Conservation (phyloP, 2,329 filamentous ascomycete species). For the Tolypocladium ophioglossoides region DNA sequence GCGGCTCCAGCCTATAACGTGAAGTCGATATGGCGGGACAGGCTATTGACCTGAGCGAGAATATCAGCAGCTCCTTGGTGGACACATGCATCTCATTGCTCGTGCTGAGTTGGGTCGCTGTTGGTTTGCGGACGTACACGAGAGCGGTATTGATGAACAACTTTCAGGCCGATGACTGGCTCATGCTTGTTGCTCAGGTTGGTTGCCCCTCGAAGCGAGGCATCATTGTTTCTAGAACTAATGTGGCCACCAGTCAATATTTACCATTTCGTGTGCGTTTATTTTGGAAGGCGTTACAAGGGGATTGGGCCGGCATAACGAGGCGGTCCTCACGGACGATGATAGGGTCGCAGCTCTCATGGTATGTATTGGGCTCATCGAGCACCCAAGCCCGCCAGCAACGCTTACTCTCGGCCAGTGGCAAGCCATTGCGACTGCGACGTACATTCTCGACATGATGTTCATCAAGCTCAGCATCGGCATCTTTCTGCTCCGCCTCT, state of each 20-base stretch:
- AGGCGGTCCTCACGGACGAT: conserved; percentile 26
- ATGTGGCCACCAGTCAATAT: conserved; percentile 25
- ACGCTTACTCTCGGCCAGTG: conserved; percentile 20
- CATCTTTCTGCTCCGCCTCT: conserved; percentile 38
- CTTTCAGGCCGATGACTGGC: conserved; percentile 41
- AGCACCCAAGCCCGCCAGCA: background rate
- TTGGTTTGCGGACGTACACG: conserved; percentile 33
- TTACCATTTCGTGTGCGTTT: conserved; percentile 36
- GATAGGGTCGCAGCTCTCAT: conserved; percentile 35
- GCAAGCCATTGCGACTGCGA: conserved; percentile 39
- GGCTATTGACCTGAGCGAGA: conserved; percentile 22
- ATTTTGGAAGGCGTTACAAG: conserved; percentile 29
- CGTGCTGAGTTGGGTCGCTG: conserved; percentile 28
- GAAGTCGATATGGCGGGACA: conserved; percentile 18
- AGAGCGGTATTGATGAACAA: conserved; percentile 30
- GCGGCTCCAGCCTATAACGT: background rate
- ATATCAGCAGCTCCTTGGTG: conserved; percentile 28
- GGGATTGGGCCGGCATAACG: conserved; percentile 38
- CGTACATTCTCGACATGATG: conserved; percentile 43
- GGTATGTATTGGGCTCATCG: conserved; percentile 16
- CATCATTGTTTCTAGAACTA: background rate
- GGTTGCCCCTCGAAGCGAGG: background rate
- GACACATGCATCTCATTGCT: conserved; percentile 26
- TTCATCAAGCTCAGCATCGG: conserved; percentile 46
- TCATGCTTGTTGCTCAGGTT: conserved; percentile 40